phyloP scores from a whole-genome alignment of 2,329 filamentous ascomycete species.

The Blastomyces emzantsi region DNA sequence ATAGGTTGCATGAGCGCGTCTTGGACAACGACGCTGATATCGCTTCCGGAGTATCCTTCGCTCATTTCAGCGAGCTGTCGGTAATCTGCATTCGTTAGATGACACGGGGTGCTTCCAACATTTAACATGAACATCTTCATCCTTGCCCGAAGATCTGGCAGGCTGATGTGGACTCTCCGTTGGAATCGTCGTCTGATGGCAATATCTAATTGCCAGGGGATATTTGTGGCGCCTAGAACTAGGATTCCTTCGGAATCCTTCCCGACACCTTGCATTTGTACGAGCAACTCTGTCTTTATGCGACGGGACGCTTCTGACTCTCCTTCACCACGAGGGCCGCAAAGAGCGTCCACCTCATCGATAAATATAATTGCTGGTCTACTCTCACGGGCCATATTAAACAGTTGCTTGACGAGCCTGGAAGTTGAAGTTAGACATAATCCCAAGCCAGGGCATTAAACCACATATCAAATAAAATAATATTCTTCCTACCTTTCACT shows the following conservation, averaged over 20 bases:
- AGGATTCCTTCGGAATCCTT: slow-evolving; percentile 90
- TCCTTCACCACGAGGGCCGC: slow-evolving; percentile 84
- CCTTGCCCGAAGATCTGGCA: slow-evolving; percentile 78
- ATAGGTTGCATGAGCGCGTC: slow-evolving; percentile 97
- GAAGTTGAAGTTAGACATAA: slow-evolving; percentile 1
- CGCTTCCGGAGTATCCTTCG: slow-evolving; percentile 91
- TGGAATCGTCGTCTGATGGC: slow-evolving; percentile 96
- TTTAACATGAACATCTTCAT: slow-evolving; percentile 94
- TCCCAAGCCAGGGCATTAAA: not conserved
- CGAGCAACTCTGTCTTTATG: slow-evolving; percentile 97
- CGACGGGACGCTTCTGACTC: slow-evolving; percentile 94
- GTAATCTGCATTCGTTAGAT: slow-evolving; percentile 68
- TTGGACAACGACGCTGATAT: slow-evolving; percentile 93
- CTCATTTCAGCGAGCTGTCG: slow-evolving; percentile 69
- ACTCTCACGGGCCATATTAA: slow-evolving; percentile 96
- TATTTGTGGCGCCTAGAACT: slow-evolving; percentile 94
- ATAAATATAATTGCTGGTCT: slow-evolving; percentile 98
- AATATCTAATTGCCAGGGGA: slow-evolving; percentile 95
- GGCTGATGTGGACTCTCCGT: slow-evolving; percentile 84
- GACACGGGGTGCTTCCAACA: slow-evolving; percentile 86
- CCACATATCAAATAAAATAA: not conserved
- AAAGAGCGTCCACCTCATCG: slow-evolving; percentile 94
- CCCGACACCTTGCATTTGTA: slow-evolving; percentile 98
- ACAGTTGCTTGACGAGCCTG: slow-evolving; percentile 90
- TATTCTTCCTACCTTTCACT: slow-evolving; percentile 64